Conservation (phyloP, 805 yeast genomes). For the Komagataella phaffii region DNA sequence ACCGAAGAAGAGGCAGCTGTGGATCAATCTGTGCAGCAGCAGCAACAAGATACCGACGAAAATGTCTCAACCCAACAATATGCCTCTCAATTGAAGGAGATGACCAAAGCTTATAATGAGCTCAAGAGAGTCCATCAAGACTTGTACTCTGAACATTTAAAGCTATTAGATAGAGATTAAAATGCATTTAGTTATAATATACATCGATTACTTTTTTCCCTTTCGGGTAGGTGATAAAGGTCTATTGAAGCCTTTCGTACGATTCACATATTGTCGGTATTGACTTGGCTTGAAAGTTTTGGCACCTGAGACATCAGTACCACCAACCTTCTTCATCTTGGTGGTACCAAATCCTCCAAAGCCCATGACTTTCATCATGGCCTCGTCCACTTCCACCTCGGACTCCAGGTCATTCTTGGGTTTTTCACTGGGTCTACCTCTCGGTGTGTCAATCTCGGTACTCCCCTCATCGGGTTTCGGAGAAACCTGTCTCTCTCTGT, state of each 20-base stretch:
- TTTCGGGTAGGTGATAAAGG: constrained; percentile 34
- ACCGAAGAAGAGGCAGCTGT: constrained; percentile 26
- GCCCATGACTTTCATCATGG: constrained; percentile 39
- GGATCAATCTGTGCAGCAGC: constrained; percentile 2
- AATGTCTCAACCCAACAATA: neutral
- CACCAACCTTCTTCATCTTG: constrained; percentile 41
- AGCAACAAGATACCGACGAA: constrained; percentile 20
- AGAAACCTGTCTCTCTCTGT: constrained; percentile 6
- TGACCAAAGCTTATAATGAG: constrained; percentile 47
- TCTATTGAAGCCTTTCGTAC: constrained; percentile 41
- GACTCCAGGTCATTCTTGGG: constrained; percentile 2
- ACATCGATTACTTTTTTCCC: constrained; percentile 4
- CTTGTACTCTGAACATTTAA: constrained; percentile 35
- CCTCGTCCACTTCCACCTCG: constrained; percentile 11
- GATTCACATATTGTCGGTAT: constrained; percentile 49
- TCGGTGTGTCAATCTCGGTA: neutral
- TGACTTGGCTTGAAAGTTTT: constrained; percentile 24
- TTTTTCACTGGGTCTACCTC: neutral
- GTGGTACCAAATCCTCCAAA: constrained; percentile 41
- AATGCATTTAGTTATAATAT: neutral
- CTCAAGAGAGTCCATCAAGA: constrained; percentile 48
- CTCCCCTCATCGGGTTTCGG: neutral
- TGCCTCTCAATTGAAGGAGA: constrained; percentile 25
- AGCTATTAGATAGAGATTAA: constrained; percentile 13
- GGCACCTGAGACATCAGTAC: constrained; percentile 29